Base-by-base conservation (phyloP, 2,329 filamentous ascomycete species). In the Allantophomopsis cytisporea region DNA sequence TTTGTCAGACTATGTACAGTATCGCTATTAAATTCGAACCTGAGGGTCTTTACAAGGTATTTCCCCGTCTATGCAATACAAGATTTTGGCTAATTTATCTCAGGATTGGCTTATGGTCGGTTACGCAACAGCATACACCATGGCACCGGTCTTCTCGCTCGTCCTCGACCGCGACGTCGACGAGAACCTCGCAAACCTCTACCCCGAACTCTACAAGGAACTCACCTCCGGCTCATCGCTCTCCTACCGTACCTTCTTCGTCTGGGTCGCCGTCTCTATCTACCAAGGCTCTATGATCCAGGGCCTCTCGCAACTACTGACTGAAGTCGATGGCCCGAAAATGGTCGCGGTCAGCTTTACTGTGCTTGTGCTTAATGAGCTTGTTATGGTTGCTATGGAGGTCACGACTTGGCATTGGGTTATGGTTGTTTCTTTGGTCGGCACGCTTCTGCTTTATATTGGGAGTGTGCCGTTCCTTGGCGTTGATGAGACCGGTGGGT, bases 241-340 rank as follows among this genome's bases (percentile, higher is more conserved):
- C 14, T 88, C 81, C 38, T 96, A 96, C 61, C 78, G 82, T 40
- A 94, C 87, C 10, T 98, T 98, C 64, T 94, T 95, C 64, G 78
- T 89, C 45, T 98, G 93, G 93, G 86, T 96, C 5, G 69, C 87
- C 13, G 86, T 98, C 10, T 93, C 84, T 31, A 76, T 98, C 48
- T 98, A 98, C 61, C 91, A 98, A 59, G 91, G 91, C 38, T 75
- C 83, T 47, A 80, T 96, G 56, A 96, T 98, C 52, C 89, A 98
- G 61, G 88, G 89, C n/a, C 71, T 95, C 11, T 80, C 83, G 1
- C 88, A 98, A 58, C 68, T 98, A 13, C 71, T 98, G 16, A 83
- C 91, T 3, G 80, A 84, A 45, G 78, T 84, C 2, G 77, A 85
- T 47, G 72, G 77, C 1, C 66, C 71, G 11, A 68, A 65, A 43